A percentile compares a stretch with the other conserved stretches of the same genome.
Evolutionary conservation across 2,329 filamentous ascomycete species (phyloP).

Genomic region (Ceratocystis colombiana): DNA sequence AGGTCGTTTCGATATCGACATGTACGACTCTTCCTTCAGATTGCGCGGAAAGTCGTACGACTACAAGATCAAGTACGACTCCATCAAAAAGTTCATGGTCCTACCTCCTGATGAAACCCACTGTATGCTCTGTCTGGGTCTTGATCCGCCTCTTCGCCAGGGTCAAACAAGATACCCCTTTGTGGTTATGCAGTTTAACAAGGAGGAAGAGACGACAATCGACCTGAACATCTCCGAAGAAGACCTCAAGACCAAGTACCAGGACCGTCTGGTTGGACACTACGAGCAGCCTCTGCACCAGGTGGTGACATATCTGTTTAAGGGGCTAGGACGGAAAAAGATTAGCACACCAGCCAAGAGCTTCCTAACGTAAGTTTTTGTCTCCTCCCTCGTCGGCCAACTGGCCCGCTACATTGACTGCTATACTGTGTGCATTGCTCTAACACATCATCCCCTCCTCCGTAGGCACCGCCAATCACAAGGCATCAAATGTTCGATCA

Average conservation of each 20-base stretch:
- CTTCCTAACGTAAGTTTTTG: conserved; percentile 58
- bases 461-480: conserved; percentile 75
- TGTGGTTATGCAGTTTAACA: conserved; percentile 97
- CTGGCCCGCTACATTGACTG: not conserved
- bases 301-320: conserved; percentile 91
- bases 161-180: conserved; percentile 97
- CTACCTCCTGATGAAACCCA: conserved; percentile 96
- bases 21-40: conserved; percentile 97
- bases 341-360: conserved; percentile 88
- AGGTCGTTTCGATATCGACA: conserved; percentile 98
- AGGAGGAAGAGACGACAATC: conserved; percentile 91
- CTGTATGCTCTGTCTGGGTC: conserved; percentile 83
- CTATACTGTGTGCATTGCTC: conserved; percentile 1
- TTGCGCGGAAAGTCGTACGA: conserved; percentile 98
- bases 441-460: conserved; percentile 7
- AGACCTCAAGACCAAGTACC: conserved; percentile 71
- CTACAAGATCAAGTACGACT: conserved; percentile 98
- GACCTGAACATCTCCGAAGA: conserved; percentile 95
- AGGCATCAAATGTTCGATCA: conserved; percentile 99
- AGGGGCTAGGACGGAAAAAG: conserved; percentile 87
- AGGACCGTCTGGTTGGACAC: conserved; percentile 74
- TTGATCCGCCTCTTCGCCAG: conserved; percentile 90
- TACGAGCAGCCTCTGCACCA: conserved; percentile 92
- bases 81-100: conserved; percentile 98
- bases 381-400: not conserved